A percentile compares a stretch with the other conserved stretches of the same genome.
phyloP scores from a whole-genome alignment of 345 rosid species.

The Nasturtium officinale region DNA sequence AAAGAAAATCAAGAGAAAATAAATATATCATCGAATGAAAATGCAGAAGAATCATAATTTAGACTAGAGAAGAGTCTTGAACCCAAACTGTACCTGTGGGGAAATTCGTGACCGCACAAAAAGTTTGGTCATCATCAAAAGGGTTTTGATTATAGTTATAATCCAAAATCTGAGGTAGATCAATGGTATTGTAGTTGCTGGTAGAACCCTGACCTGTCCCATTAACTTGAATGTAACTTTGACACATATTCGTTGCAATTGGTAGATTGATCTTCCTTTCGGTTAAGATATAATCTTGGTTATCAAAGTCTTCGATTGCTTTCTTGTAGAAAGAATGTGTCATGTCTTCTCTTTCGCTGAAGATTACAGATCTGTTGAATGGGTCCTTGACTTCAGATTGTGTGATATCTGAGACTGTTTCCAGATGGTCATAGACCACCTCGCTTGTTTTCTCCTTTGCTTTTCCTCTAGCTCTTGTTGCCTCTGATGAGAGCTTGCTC shows the following conservation, averaged over 20 bases:
- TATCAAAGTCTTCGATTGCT: conserved; percentile 21
- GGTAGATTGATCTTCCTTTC: conserved; percentile 45
- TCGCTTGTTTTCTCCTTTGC: conserved; percentile 59
- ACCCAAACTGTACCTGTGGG: conserved; percentile 45
- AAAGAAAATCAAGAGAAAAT: conserved; percentile 23
- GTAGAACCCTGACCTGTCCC: conserved; percentile 44
- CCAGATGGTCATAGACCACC: conserved; percentile 39
- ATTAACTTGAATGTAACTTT: conserved; percentile 44
- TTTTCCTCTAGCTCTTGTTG: conserved; percentile 63
- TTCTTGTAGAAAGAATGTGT: conserved; percentile 34
- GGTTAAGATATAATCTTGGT: conserved; percentile 40
- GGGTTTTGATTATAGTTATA: conserved; percentile 43
- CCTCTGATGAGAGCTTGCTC: conserved; percentile 37
- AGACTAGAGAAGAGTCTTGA: conserved; percentile 2
- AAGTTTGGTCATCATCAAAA: conserved; percentile 48
- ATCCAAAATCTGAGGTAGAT: conserved; percentile 55
- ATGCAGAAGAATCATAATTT: not conserved
- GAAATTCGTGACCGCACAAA: conserved; percentile 43
- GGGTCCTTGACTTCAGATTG: conserved; percentile 41
- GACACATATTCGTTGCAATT: conserved; percentile 9
- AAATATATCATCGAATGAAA: conserved; percentile 17
- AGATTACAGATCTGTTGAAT: conserved; percentile 34
- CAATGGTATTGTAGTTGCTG: conserved; percentile 39
- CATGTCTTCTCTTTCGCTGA: conserved; percentile 31
- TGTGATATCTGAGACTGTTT: conserved; percentile 39